A percentile compares a stretch with the other conserved stretches of the same genome.
phyloP scores from a whole-genome alignment of 495 filamentous ascomycete species.

The Daldinia concentrica region DNA sequence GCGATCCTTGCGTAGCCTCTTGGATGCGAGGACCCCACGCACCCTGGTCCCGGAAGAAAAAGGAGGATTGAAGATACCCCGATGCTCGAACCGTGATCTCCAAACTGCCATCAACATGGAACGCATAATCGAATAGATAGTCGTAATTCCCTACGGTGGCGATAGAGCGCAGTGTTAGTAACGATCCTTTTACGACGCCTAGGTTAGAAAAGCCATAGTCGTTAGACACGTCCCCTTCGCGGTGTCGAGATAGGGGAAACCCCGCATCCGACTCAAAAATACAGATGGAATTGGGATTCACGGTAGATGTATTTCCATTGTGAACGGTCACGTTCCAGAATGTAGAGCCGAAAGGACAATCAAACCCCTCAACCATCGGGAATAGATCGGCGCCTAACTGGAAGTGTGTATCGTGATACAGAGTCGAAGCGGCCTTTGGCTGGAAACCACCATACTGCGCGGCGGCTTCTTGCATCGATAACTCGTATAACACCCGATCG shows the following conservation, averaged over 20 bases:
- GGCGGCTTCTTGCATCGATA: constrained; percentile 64
- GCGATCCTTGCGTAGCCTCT: constrained; percentile 55
- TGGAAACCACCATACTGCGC: constrained; percentile 64
- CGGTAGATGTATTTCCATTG: constrained; percentile 47
- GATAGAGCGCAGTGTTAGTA: constrained; percentile 56
- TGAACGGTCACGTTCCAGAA: constrained; percentile 55
- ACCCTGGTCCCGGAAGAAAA: constrained; percentile 55
- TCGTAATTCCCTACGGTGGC: constrained; percentile 67
- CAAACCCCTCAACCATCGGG: constrained; percentile 61
- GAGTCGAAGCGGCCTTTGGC: constrained; percentile 54
- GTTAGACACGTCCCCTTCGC: constrained; percentile 44
- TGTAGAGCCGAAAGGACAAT: constrained; percentile 62
- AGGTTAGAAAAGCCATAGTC: constrained; percentile 52
- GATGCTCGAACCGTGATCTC: constrained; percentile 65
- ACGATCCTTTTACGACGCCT: constrained; percentile 55
- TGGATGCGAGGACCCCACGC: constrained; percentile 62
- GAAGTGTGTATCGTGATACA: constrained; percentile 59
- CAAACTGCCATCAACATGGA: constrained; percentile 65
- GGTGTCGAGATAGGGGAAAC: constrained; percentile 59
- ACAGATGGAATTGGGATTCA: constrained; percentile 57
- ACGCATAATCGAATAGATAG: constrained; percentile 58
- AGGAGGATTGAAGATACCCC: constrained; percentile 65
- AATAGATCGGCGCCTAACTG: constrained; percentile 55
- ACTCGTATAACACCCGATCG: constrained; percentile 64
- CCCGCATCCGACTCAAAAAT: constrained; percentile 62